Base-by-base conservation (phyloP, 441 rosid species). In the Croton laevigatus region DNA sequence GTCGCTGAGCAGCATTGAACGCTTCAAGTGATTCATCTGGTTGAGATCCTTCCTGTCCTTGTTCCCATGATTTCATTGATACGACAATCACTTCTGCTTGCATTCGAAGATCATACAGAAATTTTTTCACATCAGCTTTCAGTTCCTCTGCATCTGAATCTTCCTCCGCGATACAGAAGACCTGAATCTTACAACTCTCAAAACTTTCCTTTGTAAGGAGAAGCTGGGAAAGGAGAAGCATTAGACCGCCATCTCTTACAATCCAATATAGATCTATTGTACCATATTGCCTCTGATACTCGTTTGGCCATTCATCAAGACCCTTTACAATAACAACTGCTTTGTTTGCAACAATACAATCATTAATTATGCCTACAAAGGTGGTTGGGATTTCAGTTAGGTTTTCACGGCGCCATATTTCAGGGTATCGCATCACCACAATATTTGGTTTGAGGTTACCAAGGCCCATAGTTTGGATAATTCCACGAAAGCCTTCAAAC, bases 291-390 rank as follows among this genome's bases (percentile, higher is more conserved):
- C 84, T 85, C 69, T 95, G 99, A 76, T 95, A 95, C 86, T 88
- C 97, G 40, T 95, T 95, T 6, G 99, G 99, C 99, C 99, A 93
- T 73, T 95, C 99, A 73, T 95, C 99, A 59, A 95, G 91, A 71
- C 99, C 99, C 84, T 95, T 95, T 71, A 93, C 90, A 62, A 95
- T 95, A 66, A 96, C 99, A 58, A 93, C 99, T 2, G 98, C 98
- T 83, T 93, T 96, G 87, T 96, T 93, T 57, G 99, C 99, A 44
- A 93, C 97, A 8, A 96, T 89, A 81, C 97, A 96, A 81, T 96
- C 99, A 34, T 89, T 93, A 64, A 96, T 96, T 80, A 93, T 96
- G 64, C 91, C 97, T 51, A 91, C 97, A 68, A 93, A 96, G 2
- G 97, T 91, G 48, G 88, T 78, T 1, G 99, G 99, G 66, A 96